Conservation (phyloP, 305 asterid genomes). For the Ilex paraguariensis region DNA sequence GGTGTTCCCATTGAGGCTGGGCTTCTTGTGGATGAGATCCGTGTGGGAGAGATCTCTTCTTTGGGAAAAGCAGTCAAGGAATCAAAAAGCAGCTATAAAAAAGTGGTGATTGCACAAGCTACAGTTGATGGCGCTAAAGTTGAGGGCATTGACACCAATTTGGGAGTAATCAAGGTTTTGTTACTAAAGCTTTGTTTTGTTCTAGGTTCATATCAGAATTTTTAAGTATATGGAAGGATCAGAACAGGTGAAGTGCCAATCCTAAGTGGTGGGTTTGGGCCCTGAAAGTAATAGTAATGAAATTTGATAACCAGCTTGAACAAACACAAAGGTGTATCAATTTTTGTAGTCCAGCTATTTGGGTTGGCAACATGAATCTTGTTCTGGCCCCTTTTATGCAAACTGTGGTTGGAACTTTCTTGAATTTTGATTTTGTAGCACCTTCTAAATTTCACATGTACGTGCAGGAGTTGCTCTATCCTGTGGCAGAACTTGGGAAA, state of each 20-base stretch:
- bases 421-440: too few species aligned
- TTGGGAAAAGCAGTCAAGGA: constrained; percentile 80
- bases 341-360: too few species aligned
- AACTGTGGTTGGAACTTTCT: too few species aligned
- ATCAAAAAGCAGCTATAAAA: constrained; percentile 73
- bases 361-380: too few species aligned
- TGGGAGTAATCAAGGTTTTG: constrained; percentile 90
- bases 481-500: constrained; percentile 53
- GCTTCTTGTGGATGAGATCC: constrained; percentile 68
- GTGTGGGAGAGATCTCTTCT: constrained; percentile 72
- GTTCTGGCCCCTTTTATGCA: too few species aligned
- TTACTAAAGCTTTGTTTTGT: neutral
- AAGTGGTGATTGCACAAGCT: constrained; percentile 70
- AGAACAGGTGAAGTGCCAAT: too few species aligned
- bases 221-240: too few species aligned
- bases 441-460: constrained; percentile 4
- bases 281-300: too few species aligned
- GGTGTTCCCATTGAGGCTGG: constrained; percentile 39
- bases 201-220: too few species aligned
- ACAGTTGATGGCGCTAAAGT: constrained; percentile 89
- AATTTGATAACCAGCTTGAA: too few species aligned
- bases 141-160: constrained; percentile 79
- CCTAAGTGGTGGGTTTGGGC: too few species aligned
- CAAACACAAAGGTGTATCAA: too few species aligned
- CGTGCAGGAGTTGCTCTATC: constrained; percentile 88